A percentile compares a stretch with the other conserved stretches of the same genome.
Evolutionary conservation across 2,329 filamentous ascomycete genomes (phyloP).

Genomic region (Penicillium sp.): DNA sequence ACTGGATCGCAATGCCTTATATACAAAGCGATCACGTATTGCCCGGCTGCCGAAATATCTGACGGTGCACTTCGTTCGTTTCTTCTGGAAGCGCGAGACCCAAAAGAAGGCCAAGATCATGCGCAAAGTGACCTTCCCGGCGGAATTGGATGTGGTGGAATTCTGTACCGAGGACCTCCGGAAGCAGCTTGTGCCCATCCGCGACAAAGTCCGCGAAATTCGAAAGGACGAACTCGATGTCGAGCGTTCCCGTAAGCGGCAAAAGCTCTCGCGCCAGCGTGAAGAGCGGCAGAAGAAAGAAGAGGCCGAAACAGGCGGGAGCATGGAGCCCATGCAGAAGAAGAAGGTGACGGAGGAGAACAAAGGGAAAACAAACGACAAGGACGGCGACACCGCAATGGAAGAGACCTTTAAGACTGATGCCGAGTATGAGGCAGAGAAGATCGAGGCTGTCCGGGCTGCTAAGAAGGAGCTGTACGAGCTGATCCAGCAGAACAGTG

Average conservation of each 20-base stretch:
- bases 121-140: slow-evolving; percentile 95
- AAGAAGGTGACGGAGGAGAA: slow-evolving; percentile 52
- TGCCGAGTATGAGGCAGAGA: slow-evolving; percentile 85
- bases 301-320: slow-evolving; percentile 32
- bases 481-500: slow-evolving; percentile 71
- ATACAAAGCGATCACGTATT: slow-evolving; percentile 89
- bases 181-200: slow-evolving; percentile 79
- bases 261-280: slow-evolving; percentile 66
- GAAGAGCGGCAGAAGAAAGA: slow-evolving; percentile 50
- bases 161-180: slow-evolving; percentile 91
- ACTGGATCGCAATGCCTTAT: slow-evolving; percentile 73
- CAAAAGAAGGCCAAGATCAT: slow-evolving; percentile 99
- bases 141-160: slow-evolving; percentile 87
- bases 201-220: slow-evolving; percentile 92
- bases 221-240: slow-evolving; percentile 93
- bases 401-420: slow-evolving; percentile 81
- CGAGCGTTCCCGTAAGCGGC: slow-evolving; percentile 84
- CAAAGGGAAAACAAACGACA: slow-evolving; percentile 50
- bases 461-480: slow-evolving; percentile 85
- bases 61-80: slow-evolving; percentile 94
- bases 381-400: slow-evolving; percentile 71
- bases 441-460: slow-evolving; percentile 66
- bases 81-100: slow-evolving; percentile 94
- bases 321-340: slow-evolving; percentile 46
- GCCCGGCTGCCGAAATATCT: slow-evolving; percentile 90